Evolutionary conservation across 1,284 basidiomycete species (phyloP).

Genomic region (Naganishia sp.): DNA sequence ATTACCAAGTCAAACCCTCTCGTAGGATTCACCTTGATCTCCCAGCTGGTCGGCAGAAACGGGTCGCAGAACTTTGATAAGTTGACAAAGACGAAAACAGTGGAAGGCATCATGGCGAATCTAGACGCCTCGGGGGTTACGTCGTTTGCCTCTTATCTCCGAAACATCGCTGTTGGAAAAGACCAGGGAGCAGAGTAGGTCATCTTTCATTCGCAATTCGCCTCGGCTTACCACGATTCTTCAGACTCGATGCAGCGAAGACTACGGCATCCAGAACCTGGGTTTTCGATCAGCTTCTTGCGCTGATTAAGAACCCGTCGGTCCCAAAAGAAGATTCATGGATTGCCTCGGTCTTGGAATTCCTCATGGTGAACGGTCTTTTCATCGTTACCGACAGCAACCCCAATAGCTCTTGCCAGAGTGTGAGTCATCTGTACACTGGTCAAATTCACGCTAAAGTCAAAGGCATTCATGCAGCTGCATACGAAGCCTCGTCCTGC

Average conservation of each 20-base stretch:
- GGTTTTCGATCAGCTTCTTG: constrained; percentile 83
- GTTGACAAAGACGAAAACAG: constrained; percentile 88
- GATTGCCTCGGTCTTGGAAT: constrained; percentile 73
- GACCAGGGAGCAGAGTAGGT: constrained; percentile 23
- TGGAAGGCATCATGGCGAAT: constrained; percentile 77
- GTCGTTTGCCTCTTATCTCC: constrained; percentile 27
- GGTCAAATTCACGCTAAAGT: constrained; percentile 27
- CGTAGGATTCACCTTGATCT: constrained; percentile 78
- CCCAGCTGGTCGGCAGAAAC: constrained; percentile 82
- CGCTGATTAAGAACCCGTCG: constrained; percentile 74
- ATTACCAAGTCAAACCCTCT: constrained; percentile 75
- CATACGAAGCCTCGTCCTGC: constrained; percentile 65
- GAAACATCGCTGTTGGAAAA: constrained; percentile 21
- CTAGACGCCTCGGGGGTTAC: constrained; percentile 73
- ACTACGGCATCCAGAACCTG: constrained; percentile 62
- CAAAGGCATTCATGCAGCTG: constrained; percentile 56
- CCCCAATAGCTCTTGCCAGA: constrained; percentile 64
- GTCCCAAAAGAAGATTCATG: constrained; percentile 80
- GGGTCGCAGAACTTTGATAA: constrained; percentile 88
- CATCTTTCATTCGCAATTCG: neutral
- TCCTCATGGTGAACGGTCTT: constrained; percentile 78
- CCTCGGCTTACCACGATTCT: neutral
- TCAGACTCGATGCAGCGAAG: constrained; percentile 42
- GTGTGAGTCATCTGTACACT: constrained; percentile 59
- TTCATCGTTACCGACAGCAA: constrained; percentile 72